These are phyloP conservation scores for Sporothrix inflata DNA, from an alignment of 2,329 filamentous ascomycete species.

Conservation along the genomic window DNA sequence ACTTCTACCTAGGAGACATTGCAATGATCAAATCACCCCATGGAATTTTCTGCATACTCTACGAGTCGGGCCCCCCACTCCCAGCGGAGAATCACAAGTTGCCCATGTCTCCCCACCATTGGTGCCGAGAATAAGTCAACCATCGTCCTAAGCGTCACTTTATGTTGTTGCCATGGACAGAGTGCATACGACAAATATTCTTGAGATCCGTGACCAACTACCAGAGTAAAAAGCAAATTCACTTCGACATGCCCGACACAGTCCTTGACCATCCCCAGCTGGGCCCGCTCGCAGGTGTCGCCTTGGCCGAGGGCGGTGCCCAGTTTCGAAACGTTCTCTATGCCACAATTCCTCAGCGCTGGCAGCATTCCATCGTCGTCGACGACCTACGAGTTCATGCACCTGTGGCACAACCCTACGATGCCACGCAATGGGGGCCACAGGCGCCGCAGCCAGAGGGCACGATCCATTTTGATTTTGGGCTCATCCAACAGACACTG, in stretches of 20 bases:
- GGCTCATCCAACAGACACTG: not conserved
- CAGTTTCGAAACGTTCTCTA: conserved; percentile 6
- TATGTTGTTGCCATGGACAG: too few relatives aligned
- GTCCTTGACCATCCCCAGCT: not conserved
- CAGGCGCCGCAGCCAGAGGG: not conserved
- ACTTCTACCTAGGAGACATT: too few relatives aligned
- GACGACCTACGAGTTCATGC: not conserved
- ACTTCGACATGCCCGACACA: not conserved
- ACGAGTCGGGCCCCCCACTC: too few relatives aligned
- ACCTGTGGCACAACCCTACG: not conserved
- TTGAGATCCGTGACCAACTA: too few relatives aligned
- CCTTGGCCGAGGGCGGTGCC: not conserved
- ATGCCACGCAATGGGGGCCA: not conserved
- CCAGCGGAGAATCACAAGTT: too few relatives aligned
- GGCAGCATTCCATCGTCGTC: not conserved
- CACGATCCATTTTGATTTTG: not conserved
- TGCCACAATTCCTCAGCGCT: not conserved
- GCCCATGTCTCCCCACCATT: too few relatives aligned
- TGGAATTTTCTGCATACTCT: too few relatives aligned
- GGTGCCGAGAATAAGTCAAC: too few relatives aligned
- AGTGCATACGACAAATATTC: too few relatives aligned
- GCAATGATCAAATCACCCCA: too few relatives aligned
- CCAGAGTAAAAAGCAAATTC: not conserved
- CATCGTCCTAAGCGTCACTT: too few relatives aligned
- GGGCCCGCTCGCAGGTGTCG: not conserved